Evolutionary conservation across 75 land plant genomes (phyloP), one percentile per base, ranked within the genome.

Genomic region (Cunninghamia lanceolata): DNA sequence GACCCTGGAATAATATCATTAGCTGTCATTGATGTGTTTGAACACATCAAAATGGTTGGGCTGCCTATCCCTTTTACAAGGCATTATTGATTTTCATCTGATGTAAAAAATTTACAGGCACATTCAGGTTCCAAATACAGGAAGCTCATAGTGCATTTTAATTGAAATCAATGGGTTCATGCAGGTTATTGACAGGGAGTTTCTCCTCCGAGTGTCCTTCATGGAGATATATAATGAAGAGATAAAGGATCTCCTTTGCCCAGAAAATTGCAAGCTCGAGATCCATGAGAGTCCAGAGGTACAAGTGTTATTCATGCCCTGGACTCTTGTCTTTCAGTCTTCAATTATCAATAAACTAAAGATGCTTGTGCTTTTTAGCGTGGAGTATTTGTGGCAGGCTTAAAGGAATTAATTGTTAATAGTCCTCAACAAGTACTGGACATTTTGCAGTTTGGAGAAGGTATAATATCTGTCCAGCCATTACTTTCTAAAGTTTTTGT

Each of bases 171-270:
- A 73, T 34, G 75, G 75, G 36, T 32, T 14, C 75, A 73, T 73
- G 75, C 75, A 73, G 75, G 36, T 34, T 34, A 34, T 14, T 73
- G 36, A 34, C 75, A 73, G 75, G 75, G 75, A 73, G 75, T 73
- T 73, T 73, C 75, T 73, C 34, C 32, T 73, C 11, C 75, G 75
- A 73, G 75, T 73, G 36, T 87, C 90, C 15, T 91, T 89, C 54
- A 90, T 91, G 84, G 92, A 91, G 86, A 89, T 91, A 45, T 89
- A 91, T 79, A 91, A 91, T 84, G 92, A 91, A 75, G 92, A 91
- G 76, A 91, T 91, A 28, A 91, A 89, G 88, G 92, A 91, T 87
- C 85, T 91, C 66, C 86, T 91, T 15, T 90, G 89, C 84, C 90
- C 90, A 73, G 92, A 91, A 38, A 91, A 90, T 54, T 73, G 75